phyloP scores from a whole-genome alignment of 805 yeast genomes.

The Zygoascus ofunaensis region DNA sequence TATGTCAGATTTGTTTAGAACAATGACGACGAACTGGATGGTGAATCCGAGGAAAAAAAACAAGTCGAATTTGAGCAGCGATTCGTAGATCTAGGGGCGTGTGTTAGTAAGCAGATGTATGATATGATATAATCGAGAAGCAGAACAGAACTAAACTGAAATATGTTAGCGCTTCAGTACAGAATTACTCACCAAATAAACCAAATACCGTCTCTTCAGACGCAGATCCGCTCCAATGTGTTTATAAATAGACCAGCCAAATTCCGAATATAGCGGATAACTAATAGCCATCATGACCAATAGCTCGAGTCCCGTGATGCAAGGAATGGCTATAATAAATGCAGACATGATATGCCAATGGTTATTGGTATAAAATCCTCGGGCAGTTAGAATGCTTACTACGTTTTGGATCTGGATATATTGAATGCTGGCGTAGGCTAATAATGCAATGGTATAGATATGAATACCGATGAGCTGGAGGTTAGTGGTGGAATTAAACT shows the following conservation, averaged over 20 bases:
- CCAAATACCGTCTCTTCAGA: constrained; percentile 30
- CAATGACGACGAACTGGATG: constrained; percentile 40
- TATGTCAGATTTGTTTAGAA: constrained; percentile 32
- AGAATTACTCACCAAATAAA: constrained; percentile 16
- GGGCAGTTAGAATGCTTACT: constrained; percentile 16
- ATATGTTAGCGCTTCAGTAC: too few relatives aligned
- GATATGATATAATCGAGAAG: too few relatives aligned
- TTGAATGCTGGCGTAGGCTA: constrained; percentile 40
- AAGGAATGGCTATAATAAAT: constrained; percentile 37
- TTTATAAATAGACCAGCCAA: constrained; percentile 41
- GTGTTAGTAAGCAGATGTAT: constrained; percentile 24
- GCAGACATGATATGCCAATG: constrained; percentile 24
- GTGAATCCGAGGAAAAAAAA: constrained; percentile 45
- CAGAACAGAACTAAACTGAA: too few relatives aligned
- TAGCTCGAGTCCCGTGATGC: constrained; percentile 32
- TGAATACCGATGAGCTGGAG: constrained; percentile 30
- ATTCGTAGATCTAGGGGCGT: constrained; percentile 29
- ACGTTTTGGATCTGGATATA: constrained; percentile 32
- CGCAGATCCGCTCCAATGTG: constrained; percentile 40
- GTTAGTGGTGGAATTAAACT: too few relatives aligned
- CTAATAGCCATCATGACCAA: constrained; percentile 28
- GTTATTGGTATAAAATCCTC: constrained; percentile 9
- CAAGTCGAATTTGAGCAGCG: constrained; percentile 34
- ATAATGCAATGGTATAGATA: constrained; percentile 35
- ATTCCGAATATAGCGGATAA: constrained; percentile 31